These are phyloP conservation scores for Pseudocercospora fijiensis DNA, from an alignment of 2,329 filamentous ascomycete genomes.

Conservation along the genomic window DNA sequence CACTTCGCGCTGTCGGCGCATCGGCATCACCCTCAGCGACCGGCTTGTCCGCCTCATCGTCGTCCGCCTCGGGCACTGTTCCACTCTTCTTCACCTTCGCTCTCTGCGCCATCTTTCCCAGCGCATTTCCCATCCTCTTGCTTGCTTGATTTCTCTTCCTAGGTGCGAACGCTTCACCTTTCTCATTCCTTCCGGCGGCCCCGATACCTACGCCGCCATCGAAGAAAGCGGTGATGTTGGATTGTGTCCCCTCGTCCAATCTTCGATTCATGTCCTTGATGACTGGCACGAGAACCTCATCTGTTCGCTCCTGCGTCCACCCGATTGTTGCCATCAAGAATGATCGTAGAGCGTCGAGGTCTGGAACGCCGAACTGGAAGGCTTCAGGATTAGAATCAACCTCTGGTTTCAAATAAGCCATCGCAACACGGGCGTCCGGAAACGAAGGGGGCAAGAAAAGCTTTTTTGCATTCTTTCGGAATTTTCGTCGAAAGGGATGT, in stretches of 20 bases:
- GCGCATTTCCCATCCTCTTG: conserved; percentile 74
- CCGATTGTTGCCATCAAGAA: conserved; percentile 92
- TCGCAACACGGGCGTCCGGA: conserved; percentile 72
- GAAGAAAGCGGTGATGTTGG: conserved; percentile 94
- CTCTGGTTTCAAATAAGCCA: conserved; percentile 82
- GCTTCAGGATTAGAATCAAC: conserved; percentile 74
- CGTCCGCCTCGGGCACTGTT: background rate
- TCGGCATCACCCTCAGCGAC: background rate
- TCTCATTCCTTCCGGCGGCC: conserved; percentile 38
- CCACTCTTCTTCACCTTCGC: conserved; percentile 40
- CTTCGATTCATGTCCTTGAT: conserved; percentile 92
- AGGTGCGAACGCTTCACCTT: conserved; percentile 66
- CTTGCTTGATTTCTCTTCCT: conserved; percentile 64
- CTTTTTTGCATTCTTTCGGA: conserved; percentile 78
- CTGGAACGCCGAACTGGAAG: conserved; percentile 95
- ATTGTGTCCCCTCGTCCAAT: conserved; percentile 86
- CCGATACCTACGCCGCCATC: conserved; percentile 70
- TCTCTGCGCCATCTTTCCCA: conserved; percentile 64
- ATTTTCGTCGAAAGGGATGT: conserved; percentile 76
- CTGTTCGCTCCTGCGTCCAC: conserved; percentile 86
- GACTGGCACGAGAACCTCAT: conserved; percentile 93
- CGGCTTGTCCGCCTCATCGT: background rate
- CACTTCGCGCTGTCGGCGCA: background rate
- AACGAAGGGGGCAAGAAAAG: conserved; percentile 81
- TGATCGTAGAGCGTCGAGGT: conserved; percentile 76